Evolutionary conservation across 2,329 filamentous ascomycete genomes (phyloP).

Genomic region (Pseudocercospora eumusae): DNA sequence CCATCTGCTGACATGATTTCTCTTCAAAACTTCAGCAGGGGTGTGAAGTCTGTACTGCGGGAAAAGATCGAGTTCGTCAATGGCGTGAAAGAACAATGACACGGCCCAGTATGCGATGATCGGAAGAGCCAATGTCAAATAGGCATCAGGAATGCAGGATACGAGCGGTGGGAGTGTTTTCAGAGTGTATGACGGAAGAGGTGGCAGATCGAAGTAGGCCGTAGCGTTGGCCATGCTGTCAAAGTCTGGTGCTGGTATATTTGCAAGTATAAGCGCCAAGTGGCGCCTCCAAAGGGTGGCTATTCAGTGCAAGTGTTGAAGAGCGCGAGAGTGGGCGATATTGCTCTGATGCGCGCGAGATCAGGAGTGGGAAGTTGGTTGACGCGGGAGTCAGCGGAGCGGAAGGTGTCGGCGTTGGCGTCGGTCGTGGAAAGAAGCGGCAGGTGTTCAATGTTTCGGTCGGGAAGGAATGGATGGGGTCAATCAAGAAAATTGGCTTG

Average conservation of each 20-base stretch:
- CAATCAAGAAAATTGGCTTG: slow-evolving; percentile 5
- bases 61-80: slow-evolving; percentile 83
- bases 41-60: slow-evolving; percentile 93
- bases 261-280: slow-evolving; percentile 12
- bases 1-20: slow-evolving; percentile 82
- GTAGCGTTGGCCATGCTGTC: slow-evolving; percentile 45
- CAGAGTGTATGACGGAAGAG: slow-evolving; percentile 79
- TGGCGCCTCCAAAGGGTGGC: slow-evolving; percentile 14
- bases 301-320: background rate
- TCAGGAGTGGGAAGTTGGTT: slow-evolving; percentile 14
- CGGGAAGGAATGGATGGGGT: slow-evolving; percentile 26
- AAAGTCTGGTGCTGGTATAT: slow-evolving; percentile 5
- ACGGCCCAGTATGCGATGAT: slow-evolving; percentile 85
- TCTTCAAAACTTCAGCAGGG: slow-evolving; percentile 81
- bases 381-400: slow-evolving; percentile 13
- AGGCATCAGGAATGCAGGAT: slow-evolving; percentile 76
- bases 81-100: slow-evolving; percentile 81
- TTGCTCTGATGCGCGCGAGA: slow-evolving; percentile 1
- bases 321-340: background rate
- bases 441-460: background rate
- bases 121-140: slow-evolving; percentile 73
- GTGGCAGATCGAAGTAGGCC: slow-evolving; percentile 67
- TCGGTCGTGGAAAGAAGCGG: background rate
- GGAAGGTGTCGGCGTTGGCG: background rate
- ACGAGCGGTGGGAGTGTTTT: slow-evolving; percentile 70